Base-by-base conservation (phyloP, 148 eudicot genomes). In the Rhododendron griersonianum region DNA sequence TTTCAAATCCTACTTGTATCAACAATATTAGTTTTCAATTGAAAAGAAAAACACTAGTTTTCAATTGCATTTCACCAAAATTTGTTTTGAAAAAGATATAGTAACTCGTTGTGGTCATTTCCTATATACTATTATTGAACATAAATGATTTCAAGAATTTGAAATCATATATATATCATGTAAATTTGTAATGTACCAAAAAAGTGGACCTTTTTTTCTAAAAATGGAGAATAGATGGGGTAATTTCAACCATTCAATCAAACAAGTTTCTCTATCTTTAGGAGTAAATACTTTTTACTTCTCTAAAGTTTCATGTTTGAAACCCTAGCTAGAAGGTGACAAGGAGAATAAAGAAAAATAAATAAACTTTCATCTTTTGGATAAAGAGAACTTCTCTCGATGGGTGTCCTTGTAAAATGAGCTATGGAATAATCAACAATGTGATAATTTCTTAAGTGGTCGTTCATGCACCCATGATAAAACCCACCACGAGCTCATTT, bases 311-410 rank as follows among this genome's bases (percentile, higher is more conserved):
- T 2, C 78, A 79, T 25, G 7, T 39, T 39, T 39, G 41, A 78
- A 75, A 73, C 25, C 39, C n/a, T 67, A 18, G 21, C n/a, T 67
- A 18, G 21, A 13, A 21, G 25, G 37, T 18, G 45, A 10, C 4
- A 63, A 28, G 8, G 59, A 57, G 80, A n/a, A 85, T 35, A 5
- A 78, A 48, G 45, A 21, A 85, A 23, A 75, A 44, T n/a, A 84
- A 85, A 45, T 0, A 5, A 85, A 74, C 82, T 63, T 79, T 37
- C 75, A 84, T 86, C 85, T 61, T 50, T 47, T 18, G 65, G 11
- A 13, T 41, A 35, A 5, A 45, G 45, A 14, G 50, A 83, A 81
- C 84, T 41, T 74, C 44, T 59, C 11, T n/a, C 30, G 0, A 50
- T 10, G 53, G 53, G 53, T 50, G 53, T 10, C 15, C 53, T 50